Evolutionary conservation across 2,329 filamentous ascomycete species (phyloP), one percentile per base, ranked within the genome.

Genomic region (Fusarium luffae): DNA sequence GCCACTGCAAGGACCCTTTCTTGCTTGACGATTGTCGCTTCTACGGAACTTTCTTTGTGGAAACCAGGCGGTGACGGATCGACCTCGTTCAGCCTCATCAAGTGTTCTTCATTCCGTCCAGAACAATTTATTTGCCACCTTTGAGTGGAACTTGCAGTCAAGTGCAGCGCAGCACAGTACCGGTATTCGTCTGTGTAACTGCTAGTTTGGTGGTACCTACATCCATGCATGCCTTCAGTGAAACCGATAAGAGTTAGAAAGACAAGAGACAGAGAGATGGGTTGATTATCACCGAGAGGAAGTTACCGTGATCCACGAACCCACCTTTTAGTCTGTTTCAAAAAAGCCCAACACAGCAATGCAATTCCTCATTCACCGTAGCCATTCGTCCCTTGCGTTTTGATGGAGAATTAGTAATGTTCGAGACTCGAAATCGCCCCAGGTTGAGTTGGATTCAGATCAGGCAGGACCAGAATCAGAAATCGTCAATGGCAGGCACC

Each of bases 341-440:
- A 69, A 71, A 32, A 72, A 63, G 28, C 48, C 61, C 66, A 59
- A 40, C 43, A 48, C 41, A 32, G 16, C 40, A 59, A 32, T 43
- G 60, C 42, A 48, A 54, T 49, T 59, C 47, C 43, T 54, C 52
- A 52, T 64, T 68, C 58, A 59, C 60, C 50, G 34, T 11, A 23
- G 14, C 23, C 23, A 42, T 52, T 52, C 49, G 50, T 64, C 56
- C 57, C 59, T 69, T 68, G 56, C 54, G 54, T 58, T 64, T 50
- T 41, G 42, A 40, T 30, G 25, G 25, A 48, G 40, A 65, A 75
- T 74, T 75, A 75, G 70, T 75, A 66, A 61, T 47, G 63, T 64
- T 73, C 52, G 46, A 72, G 63, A 48, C 58, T 46, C 68, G 52
- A 59, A 37, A 55, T 52, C 23, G 19, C 40, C 58, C 57, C 63